phyloP scores from a whole-genome alignment of 257 asterid species.

The Nicotiana noctiflora region DNA sequence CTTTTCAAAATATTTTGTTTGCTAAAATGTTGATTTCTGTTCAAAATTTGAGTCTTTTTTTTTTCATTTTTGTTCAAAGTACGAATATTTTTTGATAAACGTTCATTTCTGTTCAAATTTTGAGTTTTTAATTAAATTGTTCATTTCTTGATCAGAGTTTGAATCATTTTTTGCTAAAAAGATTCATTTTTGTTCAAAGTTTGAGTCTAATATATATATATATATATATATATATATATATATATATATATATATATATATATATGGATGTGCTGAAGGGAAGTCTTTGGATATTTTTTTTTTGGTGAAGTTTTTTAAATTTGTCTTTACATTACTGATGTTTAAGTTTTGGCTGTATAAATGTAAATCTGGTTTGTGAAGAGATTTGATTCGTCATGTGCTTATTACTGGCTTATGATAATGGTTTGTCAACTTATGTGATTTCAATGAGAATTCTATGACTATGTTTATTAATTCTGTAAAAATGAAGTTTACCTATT shows the following conservation, averaged over 20 bases:
- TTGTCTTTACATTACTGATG: not conserved
- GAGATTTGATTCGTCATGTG: not conserved
- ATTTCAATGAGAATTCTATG: not conserved
- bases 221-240: too few species aligned
- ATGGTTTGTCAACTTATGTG: not conserved
- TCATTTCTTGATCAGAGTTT: not conserved
- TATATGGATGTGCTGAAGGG: not conserved
- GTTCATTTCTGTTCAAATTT: not conserved
- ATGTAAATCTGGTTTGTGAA: not conserved
- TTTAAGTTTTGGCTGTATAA: not conserved
- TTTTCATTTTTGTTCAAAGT: not conserved
- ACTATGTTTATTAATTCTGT: not conserved
- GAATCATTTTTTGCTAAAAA: not conserved
- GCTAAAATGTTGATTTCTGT: too few species aligned
- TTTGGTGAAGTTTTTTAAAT: not conserved
- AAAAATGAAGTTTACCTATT: not conserved
- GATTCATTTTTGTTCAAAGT: not conserved
- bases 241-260: too few species aligned
- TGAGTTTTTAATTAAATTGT: not conserved
- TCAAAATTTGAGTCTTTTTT: not conserved
- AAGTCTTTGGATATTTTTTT: not conserved
- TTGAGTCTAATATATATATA: not conserved
- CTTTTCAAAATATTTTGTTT: not conserved
- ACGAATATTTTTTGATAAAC: too few species aligned
- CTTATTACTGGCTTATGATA: not conserved